phyloP scores from a whole-genome alignment of 2,329 filamentous ascomycete genomes.

The Cercospora sesami region DNA sequence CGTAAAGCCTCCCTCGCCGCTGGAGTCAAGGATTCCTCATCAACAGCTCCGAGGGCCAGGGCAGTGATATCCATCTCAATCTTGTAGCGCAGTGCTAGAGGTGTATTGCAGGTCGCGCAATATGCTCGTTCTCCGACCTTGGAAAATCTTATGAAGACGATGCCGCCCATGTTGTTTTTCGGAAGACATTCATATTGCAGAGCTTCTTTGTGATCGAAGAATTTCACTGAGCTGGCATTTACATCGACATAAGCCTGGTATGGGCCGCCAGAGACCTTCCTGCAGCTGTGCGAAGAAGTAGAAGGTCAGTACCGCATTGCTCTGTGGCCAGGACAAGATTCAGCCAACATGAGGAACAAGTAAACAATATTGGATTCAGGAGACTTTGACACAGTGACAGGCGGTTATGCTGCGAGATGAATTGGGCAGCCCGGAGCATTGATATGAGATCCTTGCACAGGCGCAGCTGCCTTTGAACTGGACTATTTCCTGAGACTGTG shows the following conservation, averaged over 20 bases:
- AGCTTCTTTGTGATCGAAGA: conserved; percentile 26
- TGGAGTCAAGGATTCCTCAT: conserved; percentile 24
- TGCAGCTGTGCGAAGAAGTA: conserved; percentile 17
- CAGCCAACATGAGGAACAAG: background rate
- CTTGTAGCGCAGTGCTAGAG: conserved; percentile 30
- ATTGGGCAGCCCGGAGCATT: conserved; percentile 21
- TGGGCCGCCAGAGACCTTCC: conserved; percentile 29
- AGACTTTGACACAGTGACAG: conserved; percentile 27
- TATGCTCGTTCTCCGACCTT: conserved; percentile 25
- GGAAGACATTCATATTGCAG: conserved; percentile 29
- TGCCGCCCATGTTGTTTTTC: conserved; percentile 21
- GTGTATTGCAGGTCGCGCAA: conserved; percentile 27
- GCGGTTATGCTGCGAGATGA: conserved; percentile 1
- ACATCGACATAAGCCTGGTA: conserved; percentile 29
- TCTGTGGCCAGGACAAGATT: background rate
- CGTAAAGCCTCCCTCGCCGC: conserved; percentile 22
- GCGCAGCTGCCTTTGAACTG: conserved; percentile 30
- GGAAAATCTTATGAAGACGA: conserved; percentile 22
- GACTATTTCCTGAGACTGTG: background rate
- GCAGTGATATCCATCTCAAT: conserved; percentile 17
- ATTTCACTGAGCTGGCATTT: conserved; percentile 15
- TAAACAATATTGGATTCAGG: background rate
- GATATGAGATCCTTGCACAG: conserved; percentile 30
- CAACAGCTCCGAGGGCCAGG: conserved; percentile 23
- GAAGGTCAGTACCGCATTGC: background rate